Evolutionary conservation across 495 filamentous ascomycete genomes (phyloP), one percentile per base, ranked within the genome.

Genomic region (Rostrohypoxylon terebratum): DNA sequence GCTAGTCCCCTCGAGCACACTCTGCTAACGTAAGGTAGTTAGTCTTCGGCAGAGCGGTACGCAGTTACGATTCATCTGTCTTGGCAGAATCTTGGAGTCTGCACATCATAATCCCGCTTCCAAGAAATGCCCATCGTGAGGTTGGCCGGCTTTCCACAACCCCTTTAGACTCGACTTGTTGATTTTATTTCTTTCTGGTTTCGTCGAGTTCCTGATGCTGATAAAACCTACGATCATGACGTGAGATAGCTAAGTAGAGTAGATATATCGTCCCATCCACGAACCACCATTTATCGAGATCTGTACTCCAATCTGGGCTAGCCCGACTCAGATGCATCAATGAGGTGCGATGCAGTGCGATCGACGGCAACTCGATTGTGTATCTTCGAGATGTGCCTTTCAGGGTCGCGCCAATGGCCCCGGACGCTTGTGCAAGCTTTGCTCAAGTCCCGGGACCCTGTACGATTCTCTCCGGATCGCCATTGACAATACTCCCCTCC

Each of bases 391-490:
- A 61, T 69, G 66, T 54, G 40, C 6, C 61, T 60, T 34, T 70
- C 74, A 68, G 64, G 65, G 63, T 61, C 68, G 70, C 71, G 60
- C 76, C 76, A 76, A 77, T 77, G 59, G 58, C 21, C 16, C 11
- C 34, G 59, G 74, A 65, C 67, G 59, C 66, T 44, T 53, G 59
- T 48, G 73, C 65, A 67, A 75, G 63, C 66, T 67, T 59, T 59
- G 66, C 28, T 68, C 66, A 69, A 71, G 68, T 69, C 64, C 74
- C 72, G 58, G 69, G 63, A 68, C 68, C 74, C 72, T 74, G 66
- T 65, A 61, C 68, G 63, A 64, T 70, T 63, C 47, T 75, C 72
- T 78, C 76, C 76, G 76, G 74, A 78, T 78, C 76, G 68, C 50
- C 74, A 53, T 55, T 57, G 63, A 64, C 68, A 58, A 70, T 70